phyloP scores from a whole-genome alignment of 495 filamentous ascomycete genomes.

The Alectoria sarmentosa region DNA sequence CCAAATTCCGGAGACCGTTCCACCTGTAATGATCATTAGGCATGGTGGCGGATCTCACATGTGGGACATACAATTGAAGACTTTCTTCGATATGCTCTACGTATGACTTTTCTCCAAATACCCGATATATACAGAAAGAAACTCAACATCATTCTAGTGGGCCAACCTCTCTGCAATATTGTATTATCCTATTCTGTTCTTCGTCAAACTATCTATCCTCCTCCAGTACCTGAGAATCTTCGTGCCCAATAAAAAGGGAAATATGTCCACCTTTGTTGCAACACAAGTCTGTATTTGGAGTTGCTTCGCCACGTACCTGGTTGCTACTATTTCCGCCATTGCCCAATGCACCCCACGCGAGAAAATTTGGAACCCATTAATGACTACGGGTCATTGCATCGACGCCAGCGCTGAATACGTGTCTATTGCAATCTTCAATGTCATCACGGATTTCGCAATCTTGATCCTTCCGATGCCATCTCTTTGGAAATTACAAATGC shows the following conservation, averaged over 20 bases:
- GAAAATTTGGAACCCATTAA: constrained; percentile 32
- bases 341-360: constrained; percentile 30
- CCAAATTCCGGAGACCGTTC: no score
- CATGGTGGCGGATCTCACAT: background rate
- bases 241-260: constrained; percentile 14
- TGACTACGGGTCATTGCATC: constrained; percentile 35
- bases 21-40: no score
- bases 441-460: constrained; percentile 23
- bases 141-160: constrained; percentile 8
- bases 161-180: constrained; percentile 9
- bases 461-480: constrained; percentile 21
- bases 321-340: background rate
- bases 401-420: constrained; percentile 27
- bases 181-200: constrained; percentile 11
- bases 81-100: background rate
- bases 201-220: constrained; percentile 22
- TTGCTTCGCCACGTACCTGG: constrained; percentile 9
- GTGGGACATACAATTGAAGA: background rate
- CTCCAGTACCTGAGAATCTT: constrained; percentile 24
- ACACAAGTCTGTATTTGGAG: constrained; percentile 16
- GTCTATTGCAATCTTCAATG: constrained; percentile 19
- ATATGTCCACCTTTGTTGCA: constrained; percentile 13
- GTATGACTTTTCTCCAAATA: background rate
- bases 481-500: constrained; percentile 22
- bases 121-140: no score